A percentile compares a stretch with the other conserved stretches of the same genome.
phyloP scores from a whole-genome alignment of 2,329 filamentous ascomycete species.

The Xylaria sp. region DNA sequence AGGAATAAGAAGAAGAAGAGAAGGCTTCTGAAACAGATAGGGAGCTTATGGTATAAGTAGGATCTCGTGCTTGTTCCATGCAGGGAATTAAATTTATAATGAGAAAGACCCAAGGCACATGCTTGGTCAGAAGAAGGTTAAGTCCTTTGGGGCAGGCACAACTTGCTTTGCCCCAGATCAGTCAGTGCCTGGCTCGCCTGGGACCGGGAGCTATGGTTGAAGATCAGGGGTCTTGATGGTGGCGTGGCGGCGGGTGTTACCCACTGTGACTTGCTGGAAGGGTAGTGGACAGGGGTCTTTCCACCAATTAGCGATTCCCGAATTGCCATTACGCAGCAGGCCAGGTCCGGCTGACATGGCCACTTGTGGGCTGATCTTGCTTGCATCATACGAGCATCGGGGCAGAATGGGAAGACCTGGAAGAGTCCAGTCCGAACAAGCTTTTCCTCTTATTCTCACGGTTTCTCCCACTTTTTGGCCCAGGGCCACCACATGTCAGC shows the following conservation, averaged over 20 bases:
- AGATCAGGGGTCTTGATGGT: conserved; percentile 21
- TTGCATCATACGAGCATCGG: conserved; percentile 35
- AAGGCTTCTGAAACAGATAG: conserved; percentile 19
- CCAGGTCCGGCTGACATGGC: conserved; percentile 27
- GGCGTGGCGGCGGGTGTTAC: conserved; percentile 15
- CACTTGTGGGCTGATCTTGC: conserved; percentile 35
- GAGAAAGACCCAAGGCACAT: neutral
- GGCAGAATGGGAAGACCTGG: conserved; percentile 31
- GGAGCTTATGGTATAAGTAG: conserved; percentile 24
- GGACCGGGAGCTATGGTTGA: conserved; percentile 6
- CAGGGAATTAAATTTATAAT: conserved; percentile 18
- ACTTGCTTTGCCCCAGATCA: neutral
- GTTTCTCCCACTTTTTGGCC: neutral
- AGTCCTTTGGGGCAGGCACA: neutral
- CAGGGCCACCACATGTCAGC: neutral
- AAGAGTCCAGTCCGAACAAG: conserved; percentile 26
- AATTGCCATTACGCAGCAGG: conserved; percentile 33
- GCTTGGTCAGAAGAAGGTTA: conserved; percentile 17
- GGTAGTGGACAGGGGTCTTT: conserved; percentile 2
- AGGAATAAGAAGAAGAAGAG: neutral
- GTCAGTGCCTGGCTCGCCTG: neutral
- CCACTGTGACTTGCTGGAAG: conserved; percentile 22
- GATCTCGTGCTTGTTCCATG: neutral
- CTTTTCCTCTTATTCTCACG: conserved; percentile 1
- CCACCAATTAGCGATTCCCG: conserved; percentile 6